Base-by-base conservation (phyloP, 495 filamentous ascomycete species). In the Neohortaea acidophila region DNA sequence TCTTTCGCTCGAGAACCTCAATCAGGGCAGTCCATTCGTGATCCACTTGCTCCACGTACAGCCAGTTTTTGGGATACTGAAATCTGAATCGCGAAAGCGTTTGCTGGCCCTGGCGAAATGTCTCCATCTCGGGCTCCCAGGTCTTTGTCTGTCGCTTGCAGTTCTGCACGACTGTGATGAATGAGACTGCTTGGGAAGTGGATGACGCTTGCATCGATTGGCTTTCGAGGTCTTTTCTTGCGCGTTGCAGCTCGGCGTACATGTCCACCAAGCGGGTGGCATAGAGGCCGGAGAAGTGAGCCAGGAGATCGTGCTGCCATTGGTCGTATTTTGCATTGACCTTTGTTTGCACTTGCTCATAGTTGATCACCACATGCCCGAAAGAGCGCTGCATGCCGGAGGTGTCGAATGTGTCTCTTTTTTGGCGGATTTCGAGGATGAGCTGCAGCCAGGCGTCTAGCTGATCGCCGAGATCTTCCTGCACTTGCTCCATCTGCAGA, bases 311-410 rank as follows among this genome's bases (percentile, higher is more conserved):
- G 47, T 94, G 85, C 52, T 99, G 89, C 89, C 89, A 99, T 59
- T 96, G 91, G 55, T 99, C 91, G 51, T 99, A 99, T 52, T 94
- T 96, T 39, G 83, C 81, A 55, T 94, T 94, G 55, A 99, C 87
- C 57, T 86, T 94, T 22, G 84, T 83, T 54, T 96, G 91, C 0
- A 99, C 89, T 59, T 99, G 89, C 49, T 94, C 89, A 44, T 96
- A 96, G 54, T 96, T 86, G 46, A 99, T 82, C 6, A 77, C 81
- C 36, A 94, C 75, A 53, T 91, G 85, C 8, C 89, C 89, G 54
- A 99, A 96, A 5, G 75, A 80, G 29, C 78, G 76, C 56, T 77
- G 84, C 34, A 85, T 80, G 49, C 93, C 86, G 8, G 87, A 87
- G 3, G 83, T 96, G 52, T 99, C 89, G 49, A 99, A 99, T 0